Base-by-base conservation (phyloP, 768 basidiomycete genomes). In the Pholiota molesta region DNA sequence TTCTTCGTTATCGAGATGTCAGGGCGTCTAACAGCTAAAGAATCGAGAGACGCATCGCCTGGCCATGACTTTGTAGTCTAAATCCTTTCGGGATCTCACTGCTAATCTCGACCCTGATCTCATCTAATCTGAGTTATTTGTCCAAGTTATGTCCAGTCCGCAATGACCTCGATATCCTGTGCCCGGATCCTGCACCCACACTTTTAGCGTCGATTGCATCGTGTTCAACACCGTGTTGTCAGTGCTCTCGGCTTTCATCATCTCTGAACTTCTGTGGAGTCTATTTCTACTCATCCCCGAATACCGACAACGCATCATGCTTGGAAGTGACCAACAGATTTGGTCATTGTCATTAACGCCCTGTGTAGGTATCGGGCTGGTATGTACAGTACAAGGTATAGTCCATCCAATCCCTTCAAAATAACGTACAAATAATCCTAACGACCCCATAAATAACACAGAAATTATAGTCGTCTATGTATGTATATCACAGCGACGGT, bases 61-160 rank as follows among this genome's bases (percentile, higher is more conserved):
- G 47, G 17, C n/a, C 4, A 44, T 17, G 42, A 44, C 42, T 21
- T 21, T 49, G 23, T 49, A 49, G 47, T 49, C 47, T 49, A 42
- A 56, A 39, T 39, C 40, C 39, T 56, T 17, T 37, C 57, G 19
- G 35, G 44, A 26, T 37, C 26, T 19, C 35, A 47, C 39, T 17
- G 26, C 39, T 16, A 44, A 44, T 45, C 52, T 55, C 10, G 47
- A 10, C 47, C 47, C 19, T 26, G 23, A 42, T 60, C 35, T 49
- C 23, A 62, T 62, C 55, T 28, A 45, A 54, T 60, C 52, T 53
- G 21, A 3, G 39, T 26, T 55, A 39, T 57, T 62, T 62, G 39
- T n/a, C 33, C 23, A 13, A 52, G 52, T 52, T 62, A 29, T 13
- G 49, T 39, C 31, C 5, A 51, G 26, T 37, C 33, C 55, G 54